Evolutionary conservation across 495 filamentous ascomycete genomes (phyloP).

Genomic region (Penicillium antarcticum): DNA sequence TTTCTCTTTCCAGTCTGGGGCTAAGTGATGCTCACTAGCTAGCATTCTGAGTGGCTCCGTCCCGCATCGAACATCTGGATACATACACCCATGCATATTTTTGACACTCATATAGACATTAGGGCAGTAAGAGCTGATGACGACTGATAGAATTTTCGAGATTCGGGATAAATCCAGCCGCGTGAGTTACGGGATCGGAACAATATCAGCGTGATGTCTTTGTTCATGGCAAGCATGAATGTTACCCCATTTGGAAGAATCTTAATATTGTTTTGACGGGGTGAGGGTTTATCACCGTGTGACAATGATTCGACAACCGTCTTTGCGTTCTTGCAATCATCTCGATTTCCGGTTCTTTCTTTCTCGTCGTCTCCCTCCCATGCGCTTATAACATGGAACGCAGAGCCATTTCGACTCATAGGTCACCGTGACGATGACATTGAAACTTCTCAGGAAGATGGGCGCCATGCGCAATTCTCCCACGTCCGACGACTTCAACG

Average conservation of each 20-base stretch:
- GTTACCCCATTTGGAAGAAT: slow-evolving; percentile 19
- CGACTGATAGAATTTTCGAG: too few relatives aligned
- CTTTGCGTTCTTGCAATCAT: not conserved
- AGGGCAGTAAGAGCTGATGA: too few relatives aligned
- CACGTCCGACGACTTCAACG: not conserved
- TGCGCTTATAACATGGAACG: not conserved
- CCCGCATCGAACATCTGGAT: not conserved
- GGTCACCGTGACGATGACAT: not conserved
- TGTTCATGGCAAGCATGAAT: slow-evolving; percentile 22
- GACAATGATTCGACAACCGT: not conserved
- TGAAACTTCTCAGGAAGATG: not conserved
- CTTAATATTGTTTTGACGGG: slow-evolving; percentile 8
- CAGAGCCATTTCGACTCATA: not conserved
- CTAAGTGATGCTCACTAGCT: not conserved
- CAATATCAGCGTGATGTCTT: slow-evolving; percentile 17
- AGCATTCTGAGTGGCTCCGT: not conserved
- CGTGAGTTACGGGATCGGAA: slow-evolving; percentile 8
- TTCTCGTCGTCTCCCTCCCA: not conserved
- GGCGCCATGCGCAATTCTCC: not conserved
- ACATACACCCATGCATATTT: not conserved
- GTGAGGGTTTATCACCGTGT: not conserved
- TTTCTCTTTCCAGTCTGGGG: not conserved
- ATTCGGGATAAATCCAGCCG: not conserved
- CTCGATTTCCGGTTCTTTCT: not conserved
- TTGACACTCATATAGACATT: not conserved